A percentile compares a stretch with the other conserved stretches of the same genome.
These are phyloP conservation scores for Phallus indusiatus DNA, from an alignment of 768 basidiomycete species.

Conservation along the genomic window DNA sequence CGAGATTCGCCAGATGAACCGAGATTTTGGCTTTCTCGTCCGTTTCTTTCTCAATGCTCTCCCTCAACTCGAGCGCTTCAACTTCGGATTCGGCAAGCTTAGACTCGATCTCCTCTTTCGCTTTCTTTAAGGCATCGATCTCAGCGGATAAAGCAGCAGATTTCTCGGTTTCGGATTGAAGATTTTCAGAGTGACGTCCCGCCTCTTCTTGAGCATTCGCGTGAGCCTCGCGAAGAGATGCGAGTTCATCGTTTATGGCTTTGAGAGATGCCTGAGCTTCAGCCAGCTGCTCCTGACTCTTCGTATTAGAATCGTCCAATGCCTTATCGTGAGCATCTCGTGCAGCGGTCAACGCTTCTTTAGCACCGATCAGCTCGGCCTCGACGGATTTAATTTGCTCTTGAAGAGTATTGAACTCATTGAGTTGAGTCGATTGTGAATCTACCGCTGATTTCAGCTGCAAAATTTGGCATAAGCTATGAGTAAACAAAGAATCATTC, in stretches of 20 bases:
- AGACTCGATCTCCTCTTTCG: constrained; percentile 60
- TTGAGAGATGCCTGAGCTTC: constrained; percentile 57
- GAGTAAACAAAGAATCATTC: neutral
- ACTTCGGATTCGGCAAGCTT: constrained; percentile 77
- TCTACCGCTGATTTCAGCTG: constrained; percentile 47
- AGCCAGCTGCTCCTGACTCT: constrained; percentile 53
- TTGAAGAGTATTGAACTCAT: constrained; percentile 39
- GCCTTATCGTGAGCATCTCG: constrained; percentile 37
- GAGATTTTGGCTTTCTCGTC: constrained; percentile 43
- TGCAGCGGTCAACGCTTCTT: constrained; percentile 43
- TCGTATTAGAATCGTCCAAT: constrained; percentile 36
- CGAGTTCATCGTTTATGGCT: constrained; percentile 41
- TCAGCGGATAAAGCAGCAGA: constrained; percentile 37
- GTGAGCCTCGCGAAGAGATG: constrained; percentile 42
- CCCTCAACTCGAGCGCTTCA: constrained; percentile 69
- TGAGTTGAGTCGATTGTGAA: constrained; percentile 30
- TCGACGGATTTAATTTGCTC: constrained; percentile 43
- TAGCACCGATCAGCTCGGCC: constrained; percentile 37
- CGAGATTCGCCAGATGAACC: constrained; percentile 38
- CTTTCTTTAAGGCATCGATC: constrained; percentile 41
- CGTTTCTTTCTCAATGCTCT: constrained; percentile 54
- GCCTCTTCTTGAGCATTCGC: constrained; percentile 38
- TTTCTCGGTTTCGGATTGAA: constrained; percentile 37
- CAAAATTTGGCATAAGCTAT: neutral
- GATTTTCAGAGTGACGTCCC: constrained; percentile 33